Evolutionary conservation across 2,329 filamentous ascomycete genomes (phyloP), one percentile per base, ranked within the genome.

Genomic region (Aspergillus uvarum): DNA sequence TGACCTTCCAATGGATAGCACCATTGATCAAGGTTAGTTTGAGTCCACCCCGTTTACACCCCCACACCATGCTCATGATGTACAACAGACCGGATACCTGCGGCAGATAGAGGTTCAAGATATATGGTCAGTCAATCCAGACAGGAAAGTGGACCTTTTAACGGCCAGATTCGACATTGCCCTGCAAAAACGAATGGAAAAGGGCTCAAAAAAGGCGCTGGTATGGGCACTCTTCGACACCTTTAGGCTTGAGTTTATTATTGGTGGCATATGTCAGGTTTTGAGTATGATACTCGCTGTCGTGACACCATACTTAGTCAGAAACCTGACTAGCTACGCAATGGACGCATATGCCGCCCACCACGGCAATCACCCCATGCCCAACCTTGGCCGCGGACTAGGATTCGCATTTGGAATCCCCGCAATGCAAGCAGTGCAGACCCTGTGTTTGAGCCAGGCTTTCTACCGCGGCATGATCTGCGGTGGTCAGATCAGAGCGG

Each of bases 391-490:
- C 3, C 81, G 82, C 50, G 95, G 94, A 22, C 80, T 98, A 58
- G 94, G 93, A 0, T 80, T 96, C 32, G 92, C 92, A 1, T 75
- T 98, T 58, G 94, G 91, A 8, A 89, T 98, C 59, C 92, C 90
- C 0, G 74, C 83, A 47, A 95, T 98, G 91, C 93, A 97, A 74
- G 82, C 93, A 21, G 71, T 89, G 11, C 91, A 96, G 76, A 94
- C 89, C 72, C 71, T 96, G 64, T 86, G 87, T 26, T 91, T 88
- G 2, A 96, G 93, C 70, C 94, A 98, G 71, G 97, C 96, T 77
- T 89, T 98, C 70, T 98, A 94, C 70, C 87, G 88, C 22, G 92
- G 94, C 22, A 96, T 96, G 89, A 88, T 96, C 78, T 86, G 96
- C 44, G 95, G 94, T 63, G 95, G 92, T 0, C 89, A 97, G 77